Evolutionary conservation across 2,329 filamentous ascomycete species (phyloP), one percentile per base, ranked within the genome.

Genomic region (Ophiostoma sp.): DNA sequence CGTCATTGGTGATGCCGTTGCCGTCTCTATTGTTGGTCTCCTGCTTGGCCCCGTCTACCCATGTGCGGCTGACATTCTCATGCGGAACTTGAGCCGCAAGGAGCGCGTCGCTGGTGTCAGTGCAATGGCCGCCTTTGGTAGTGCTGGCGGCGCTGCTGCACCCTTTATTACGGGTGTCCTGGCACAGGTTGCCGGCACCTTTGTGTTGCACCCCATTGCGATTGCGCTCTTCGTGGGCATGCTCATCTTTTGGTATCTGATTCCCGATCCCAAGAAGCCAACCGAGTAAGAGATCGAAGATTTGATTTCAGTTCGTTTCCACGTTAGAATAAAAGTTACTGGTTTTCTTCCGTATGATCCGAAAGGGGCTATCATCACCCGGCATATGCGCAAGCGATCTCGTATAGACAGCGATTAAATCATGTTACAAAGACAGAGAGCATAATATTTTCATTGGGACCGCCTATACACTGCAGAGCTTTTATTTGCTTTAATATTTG

Each of bases 21-120:
- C 87, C 2, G 85, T 91, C 3, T 81, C 87, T 78, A 80, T 95
- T 33, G 84, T 95, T 23, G 93, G 93, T 15, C 79, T 95, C 8
- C 79, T 95, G 39, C 81, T 96, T 0, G 92, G 93, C 0, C 92
- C 92, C 0, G 84, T 96, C 4, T 96, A 93, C 76, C 91, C 92
- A 0, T 93, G 90, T 76, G 86, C 89, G 0, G 84, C 86, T 3
- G 85, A 86, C 0, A 82, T 91, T 6, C 89, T 92, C 74, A 84
- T 88, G 69, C 81, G 85, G 54, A 79, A 84, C 48, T 83, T 93
- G 77, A 84, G 83, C 20, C 80, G 85, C 20, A 80, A 83, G 54
- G 81, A 91, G 70, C 86, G 88, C 73, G 83, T 89, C 23, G 87
- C 85, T 60, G 85, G 86, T 0, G 83, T 92, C 73, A 85, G 89